These are phyloP conservation scores for Pseudofabraea citricarpa DNA, from an alignment of 2,329 filamentous ascomycete species.

Conservation along the genomic window DNA sequence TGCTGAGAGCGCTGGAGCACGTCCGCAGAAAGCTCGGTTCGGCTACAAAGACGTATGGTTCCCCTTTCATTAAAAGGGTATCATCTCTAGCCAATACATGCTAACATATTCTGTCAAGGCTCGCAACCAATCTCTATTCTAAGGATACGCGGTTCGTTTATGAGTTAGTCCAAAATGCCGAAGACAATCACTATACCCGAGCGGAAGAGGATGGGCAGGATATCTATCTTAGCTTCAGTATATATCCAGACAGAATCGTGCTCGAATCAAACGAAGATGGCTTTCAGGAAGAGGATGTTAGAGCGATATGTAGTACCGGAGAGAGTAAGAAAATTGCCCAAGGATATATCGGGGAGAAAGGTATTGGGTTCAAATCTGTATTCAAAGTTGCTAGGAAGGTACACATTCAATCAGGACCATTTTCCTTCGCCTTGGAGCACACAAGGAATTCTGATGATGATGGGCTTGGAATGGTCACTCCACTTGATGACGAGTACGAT, in stretches of 20 bases:
- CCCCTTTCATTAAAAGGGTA: no score
- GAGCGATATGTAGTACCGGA: slow-evolving; percentile 40
- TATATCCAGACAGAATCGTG: slow-evolving; percentile 24
- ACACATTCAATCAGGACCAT: slow-evolving; percentile 30
- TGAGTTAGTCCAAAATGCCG: slow-evolving; percentile 50
- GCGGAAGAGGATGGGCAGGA: background rate
- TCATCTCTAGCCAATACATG: no score
- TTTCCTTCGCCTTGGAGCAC: slow-evolving; percentile 17
- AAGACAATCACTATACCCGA: slow-evolving; percentile 40
- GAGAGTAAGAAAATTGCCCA: slow-evolving; percentile 36
- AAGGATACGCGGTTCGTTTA: slow-evolving; percentile 40
- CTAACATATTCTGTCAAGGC: no score
- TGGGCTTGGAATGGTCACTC: background rate
- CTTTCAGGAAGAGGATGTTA: slow-evolving; percentile 36
- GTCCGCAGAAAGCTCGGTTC: no score
- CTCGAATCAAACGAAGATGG: slow-evolving; percentile 43
- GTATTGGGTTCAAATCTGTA: slow-evolving; percentile 32
- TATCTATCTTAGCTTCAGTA: slow-evolving; percentile 30
- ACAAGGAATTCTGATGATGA: slow-evolving; percentile 6
- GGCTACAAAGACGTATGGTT: no score
- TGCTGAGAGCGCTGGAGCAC: no score
- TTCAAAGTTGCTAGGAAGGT: slow-evolving; percentile 31
- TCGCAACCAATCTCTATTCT: slow-evolving; percentile 4
- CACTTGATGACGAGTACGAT: background rate
- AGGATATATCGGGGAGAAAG: slow-evolving; percentile 31